Percentiles rank a stretch among this genome's conserved stretches.
phyloP scores from a whole-genome alignment of 2,329 filamentous ascomycete species.

The Lachnellula hyalina region DNA sequence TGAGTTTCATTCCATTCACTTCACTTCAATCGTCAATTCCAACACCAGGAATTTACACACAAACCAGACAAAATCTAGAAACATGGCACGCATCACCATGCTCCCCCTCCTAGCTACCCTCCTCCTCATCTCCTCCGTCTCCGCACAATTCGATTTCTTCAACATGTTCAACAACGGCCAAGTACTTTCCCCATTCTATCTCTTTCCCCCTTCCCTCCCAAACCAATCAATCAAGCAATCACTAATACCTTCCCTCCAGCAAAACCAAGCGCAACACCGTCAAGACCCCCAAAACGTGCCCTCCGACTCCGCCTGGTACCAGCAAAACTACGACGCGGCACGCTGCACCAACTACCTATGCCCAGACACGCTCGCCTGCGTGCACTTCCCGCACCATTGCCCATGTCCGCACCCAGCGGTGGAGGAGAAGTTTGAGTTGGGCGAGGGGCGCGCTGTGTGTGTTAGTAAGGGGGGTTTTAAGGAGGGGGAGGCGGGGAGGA shows the following conservation, averaged over 20 bases:
- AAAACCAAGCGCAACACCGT: slow-evolving; percentile 35
- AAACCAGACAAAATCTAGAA: too few species aligned
- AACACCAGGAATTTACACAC: too few species aligned
- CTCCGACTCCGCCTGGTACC: slow-evolving; percentile 79
- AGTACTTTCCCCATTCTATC: slow-evolving; percentile 46
- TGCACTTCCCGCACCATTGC: slow-evolving; percentile 95
- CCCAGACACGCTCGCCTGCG: slow-evolving; percentile 89
- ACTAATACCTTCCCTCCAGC: slow-evolving; percentile 14
- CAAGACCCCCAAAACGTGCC: slow-evolving; percentile 68
- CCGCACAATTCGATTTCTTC: slow-evolving; percentile 93
- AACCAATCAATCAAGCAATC: slow-evolving; percentile 41
- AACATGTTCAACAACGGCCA: slow-evolving; percentile 77
- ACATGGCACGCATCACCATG: slow-evolving; percentile 24
- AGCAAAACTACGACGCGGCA: slow-evolving; percentile 65
- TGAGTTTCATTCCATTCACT: too few species aligned
- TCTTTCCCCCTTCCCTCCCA: slow-evolving; percentile 58
- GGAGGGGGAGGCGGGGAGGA: slow-evolving; percentile 64
- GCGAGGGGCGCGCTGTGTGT: slow-evolving; percentile 68
- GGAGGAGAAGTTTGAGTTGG: slow-evolving; percentile 73
- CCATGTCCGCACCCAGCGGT: slow-evolving; percentile 76
- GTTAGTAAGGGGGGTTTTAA: slow-evolving; percentile 71
- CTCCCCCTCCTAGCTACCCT: slow-evolving; percentile 39
- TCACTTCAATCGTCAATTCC: too few species aligned
- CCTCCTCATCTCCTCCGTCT: slow-evolving; percentile 54
- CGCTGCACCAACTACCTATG: slow-evolving; percentile 91